Evolutionary conservation across 106 monocot genomes (phyloP).

Genomic region (Gastrodia elata): DNA sequence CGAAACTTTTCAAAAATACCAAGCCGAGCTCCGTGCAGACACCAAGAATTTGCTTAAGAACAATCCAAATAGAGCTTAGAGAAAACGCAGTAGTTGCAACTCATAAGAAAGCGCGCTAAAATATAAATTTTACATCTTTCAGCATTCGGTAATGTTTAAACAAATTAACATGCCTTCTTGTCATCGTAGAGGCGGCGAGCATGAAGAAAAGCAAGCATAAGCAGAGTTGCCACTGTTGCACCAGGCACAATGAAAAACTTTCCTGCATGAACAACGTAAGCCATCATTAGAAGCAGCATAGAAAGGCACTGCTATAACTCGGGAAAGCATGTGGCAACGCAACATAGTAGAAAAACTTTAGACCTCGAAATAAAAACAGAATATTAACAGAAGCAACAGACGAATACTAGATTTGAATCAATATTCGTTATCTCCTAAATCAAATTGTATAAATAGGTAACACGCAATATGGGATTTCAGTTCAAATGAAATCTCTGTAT

Average conservation of each 20-base stretch:
- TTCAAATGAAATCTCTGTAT: too few relatives aligned
- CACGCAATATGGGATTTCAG: too few relatives aligned
- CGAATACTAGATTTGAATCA: background rate
- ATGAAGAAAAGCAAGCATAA: constrained; percentile 89
- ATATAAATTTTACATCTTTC: background rate
- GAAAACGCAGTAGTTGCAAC: background rate
- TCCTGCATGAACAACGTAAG: constrained; percentile 19
- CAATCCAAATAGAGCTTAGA: too few relatives aligned
- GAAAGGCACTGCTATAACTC: background rate
- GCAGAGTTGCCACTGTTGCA: constrained; percentile 74
- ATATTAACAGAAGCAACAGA: background rate
- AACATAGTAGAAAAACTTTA: background rate
- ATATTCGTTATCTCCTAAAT: background rate
- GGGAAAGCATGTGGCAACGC: background rate
- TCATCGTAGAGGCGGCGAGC: constrained; percentile 79
- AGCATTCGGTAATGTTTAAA: background rate
- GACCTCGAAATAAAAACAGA: background rate
- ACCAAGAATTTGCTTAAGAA: background rate
- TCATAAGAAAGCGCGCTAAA: background rate
- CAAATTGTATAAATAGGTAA: too few relatives aligned
- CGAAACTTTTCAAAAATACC: background rate
- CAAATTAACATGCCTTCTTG: constrained; percentile 48
- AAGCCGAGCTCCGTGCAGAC: background rate
- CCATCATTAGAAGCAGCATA: background rate
- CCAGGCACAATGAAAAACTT: constrained; percentile 65